Evolutionary conservation across 352 stramenopile species (phyloP).

Genomic region (Thalassiosira mediterranea): DNA sequence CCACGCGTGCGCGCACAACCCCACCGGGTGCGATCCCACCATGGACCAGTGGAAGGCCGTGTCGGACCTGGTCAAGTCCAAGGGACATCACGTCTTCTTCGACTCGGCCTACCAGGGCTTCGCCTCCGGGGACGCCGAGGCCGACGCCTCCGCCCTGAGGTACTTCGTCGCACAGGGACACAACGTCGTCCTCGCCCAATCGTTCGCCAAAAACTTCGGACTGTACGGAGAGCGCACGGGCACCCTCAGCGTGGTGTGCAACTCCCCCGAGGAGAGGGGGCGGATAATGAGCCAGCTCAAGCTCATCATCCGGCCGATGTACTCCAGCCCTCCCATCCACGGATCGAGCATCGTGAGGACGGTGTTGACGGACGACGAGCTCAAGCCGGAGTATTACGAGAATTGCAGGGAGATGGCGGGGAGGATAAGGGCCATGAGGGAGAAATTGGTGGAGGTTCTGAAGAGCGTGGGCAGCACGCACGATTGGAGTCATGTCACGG

Average conservation of each 20-base stretch:
- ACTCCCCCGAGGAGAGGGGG: constrained; percentile 90
- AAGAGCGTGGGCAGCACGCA: constrained; percentile 84
- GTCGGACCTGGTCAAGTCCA: constrained; percentile 91
- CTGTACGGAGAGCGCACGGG: constrained; percentile 98
- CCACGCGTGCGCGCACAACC: constrained; percentile 99
- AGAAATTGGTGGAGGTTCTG: constrained; percentile 84
- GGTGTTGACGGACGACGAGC: constrained; percentile 90
- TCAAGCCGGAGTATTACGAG: constrained; percentile 91
- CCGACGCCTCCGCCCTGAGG: constrained; percentile 91
- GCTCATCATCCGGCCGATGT: constrained; percentile 97
- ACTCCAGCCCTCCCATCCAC: constrained; percentile 97
- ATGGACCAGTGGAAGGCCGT: constrained; percentile 96
- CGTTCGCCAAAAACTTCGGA: constrained; percentile 99
- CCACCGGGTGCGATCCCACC: constrained; percentile 96
- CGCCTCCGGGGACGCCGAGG: constrained; percentile 79
- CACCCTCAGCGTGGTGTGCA: constrained; percentile 92
- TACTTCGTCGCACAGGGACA: constrained; percentile 95
- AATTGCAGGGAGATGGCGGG: constrained; percentile 94
- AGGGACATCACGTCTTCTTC: constrained; percentile 96
- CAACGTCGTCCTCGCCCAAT: constrained; percentile 95
- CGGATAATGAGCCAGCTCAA: constrained; percentile 96
- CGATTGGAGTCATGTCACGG: constrained; percentile 95
- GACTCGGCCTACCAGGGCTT: constrained; percentile 96
- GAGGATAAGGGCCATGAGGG: constrained; percentile 92
- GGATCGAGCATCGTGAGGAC: constrained; percentile 96